Evolutionary conservation across 1,284 basidiomycete species (phyloP), one percentile per base, ranked within the genome.

Genomic region (Apiotrichum gracile): DNA sequence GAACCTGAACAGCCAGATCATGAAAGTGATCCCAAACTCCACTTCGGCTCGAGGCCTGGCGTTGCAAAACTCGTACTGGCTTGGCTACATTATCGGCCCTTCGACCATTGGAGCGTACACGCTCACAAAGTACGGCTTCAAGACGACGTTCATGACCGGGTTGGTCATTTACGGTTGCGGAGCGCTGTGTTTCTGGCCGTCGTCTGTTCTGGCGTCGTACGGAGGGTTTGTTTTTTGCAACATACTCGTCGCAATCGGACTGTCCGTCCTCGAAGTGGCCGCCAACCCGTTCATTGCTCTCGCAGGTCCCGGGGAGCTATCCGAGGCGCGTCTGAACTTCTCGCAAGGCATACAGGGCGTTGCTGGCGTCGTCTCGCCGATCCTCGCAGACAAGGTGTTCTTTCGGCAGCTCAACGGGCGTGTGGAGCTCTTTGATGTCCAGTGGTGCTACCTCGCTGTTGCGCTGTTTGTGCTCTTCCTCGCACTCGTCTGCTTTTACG

Each of bases 361-460:
- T 21, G 71, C 70, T 13, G 56, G 57, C 6, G 54, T 73, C 38
- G 27, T 69, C 22, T 67, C 69, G 24, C 66, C 70, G 5, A 66
- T 75, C 34, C 55, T 74, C 13, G 69, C 72, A 5, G 51, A 62
- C 31, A 63, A 67, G 47, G 70, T 61, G 16, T 47, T 75, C 16
- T 72, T 75, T 58, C 52, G 40, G 8, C 51, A 59, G 16, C 52
- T 69, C 40, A 31, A 17, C 34, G 63, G 59, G 12, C 53, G 60
- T 9, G 40, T 39, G 7, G 55, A 55, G 17, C 58, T 75, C 17
- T 72, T 73, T 58, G 62, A 68, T 24, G 64, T 73, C 5, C 72
- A 75, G 53, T 75, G 72, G 72, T 72, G 68, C 50, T 75, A 75
- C 57, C 64, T 75, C 35, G 70, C 70, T 13, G 67, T 75, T 1